Base-by-base conservation (phyloP, 495 filamentous ascomycete genomes). In the Terfezia boudieri region DNA sequence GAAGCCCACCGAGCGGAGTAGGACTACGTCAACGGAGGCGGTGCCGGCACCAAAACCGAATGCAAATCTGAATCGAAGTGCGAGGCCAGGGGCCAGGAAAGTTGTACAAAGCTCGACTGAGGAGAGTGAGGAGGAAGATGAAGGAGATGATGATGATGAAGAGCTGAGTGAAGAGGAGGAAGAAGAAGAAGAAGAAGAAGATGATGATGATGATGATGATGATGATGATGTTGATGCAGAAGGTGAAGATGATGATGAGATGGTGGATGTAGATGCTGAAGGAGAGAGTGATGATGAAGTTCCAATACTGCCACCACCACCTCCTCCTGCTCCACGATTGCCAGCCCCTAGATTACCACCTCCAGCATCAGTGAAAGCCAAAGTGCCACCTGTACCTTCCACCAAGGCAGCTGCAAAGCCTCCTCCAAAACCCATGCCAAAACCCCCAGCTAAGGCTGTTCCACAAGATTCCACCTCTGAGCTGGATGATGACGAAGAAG, bases 21-120 rank as follows among this genome's bases (percentile, higher is more conserved):
- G 59, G 77, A 84, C 52, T 78, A 83, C 9, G 74, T 84, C 35
- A 73, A 80, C 38, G 71, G 58, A 37, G 61, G 62, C 8, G 73
- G 71, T 49, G 70, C 72, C 16, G 74, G 76, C 12, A 71, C 73
- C 6, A 71, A 74, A 5, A 68, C 71, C 32, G 71, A 72, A 2
- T 71, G n/a, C 49, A 16, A 20, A 48, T 48, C 2, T 48, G 6
- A 32, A 26, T 22, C 4, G 16, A 5, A n/a, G n/a, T 12, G n/a
- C 49, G n/a, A 16, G 49, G n/a, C 23, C 49, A 16, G 11, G n/a
- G 23, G 23, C 23, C 2, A 12, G 49, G n/a, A 20, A 32, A 2
- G n/a, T 32, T 20, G 16, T 20, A 6, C 23, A 22, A 12, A 51
- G 16, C 49, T 32, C n/a, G 49, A 51, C 23, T 11, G 49, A 51